phyloP scores from a whole-genome alignment of 306 rosid genomes.

The Cucumis hystrix region DNA sequence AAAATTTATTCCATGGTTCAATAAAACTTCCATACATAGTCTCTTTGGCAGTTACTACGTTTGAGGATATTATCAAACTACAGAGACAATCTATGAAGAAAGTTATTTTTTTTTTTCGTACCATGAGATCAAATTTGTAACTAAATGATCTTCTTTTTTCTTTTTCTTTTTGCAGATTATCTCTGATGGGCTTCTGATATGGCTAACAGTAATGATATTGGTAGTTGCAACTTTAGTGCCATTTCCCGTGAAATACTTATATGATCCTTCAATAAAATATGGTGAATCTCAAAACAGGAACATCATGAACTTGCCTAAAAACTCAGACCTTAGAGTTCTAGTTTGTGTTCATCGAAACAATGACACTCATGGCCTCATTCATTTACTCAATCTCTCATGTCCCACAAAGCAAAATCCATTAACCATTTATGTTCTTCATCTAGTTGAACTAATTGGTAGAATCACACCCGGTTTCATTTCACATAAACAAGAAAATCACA shows the following conservation, averaged over 20 bases:
- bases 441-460: constrained; percentile 41
- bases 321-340: constrained; percentile 31
- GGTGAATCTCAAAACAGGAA: constrained; percentile 27
- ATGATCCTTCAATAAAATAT: constrained; percentile 44
- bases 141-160: too few relatives aligned
- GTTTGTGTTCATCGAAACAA: constrained; percentile 24
- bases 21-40: too few relatives aligned
- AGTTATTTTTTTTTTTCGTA: background rate
- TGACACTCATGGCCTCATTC: constrained; percentile 16
- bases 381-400: constrained; percentile 27
- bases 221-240: constrained; percentile 18
- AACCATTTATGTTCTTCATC: constrained; percentile 26
- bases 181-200: background rate
- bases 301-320: constrained; percentile 7
- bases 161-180: constrained; percentile 14
- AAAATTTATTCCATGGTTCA: too few relatives aligned
- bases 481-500: constrained; percentile 20
- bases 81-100: too few relatives aligned
- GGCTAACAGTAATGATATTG: constrained; percentile 7
- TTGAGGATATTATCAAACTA: too few relatives aligned
- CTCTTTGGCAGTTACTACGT: too few relatives aligned
- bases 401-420: constrained; percentile 34
- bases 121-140: too few relatives aligned
- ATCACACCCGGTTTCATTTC: constrained; percentile 37
- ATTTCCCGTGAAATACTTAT: constrained; percentile 17